phyloP scores from a whole-genome alignment of 2,329 filamentous ascomycete genomes.

The Plectosphaerella plurivora region DNA sequence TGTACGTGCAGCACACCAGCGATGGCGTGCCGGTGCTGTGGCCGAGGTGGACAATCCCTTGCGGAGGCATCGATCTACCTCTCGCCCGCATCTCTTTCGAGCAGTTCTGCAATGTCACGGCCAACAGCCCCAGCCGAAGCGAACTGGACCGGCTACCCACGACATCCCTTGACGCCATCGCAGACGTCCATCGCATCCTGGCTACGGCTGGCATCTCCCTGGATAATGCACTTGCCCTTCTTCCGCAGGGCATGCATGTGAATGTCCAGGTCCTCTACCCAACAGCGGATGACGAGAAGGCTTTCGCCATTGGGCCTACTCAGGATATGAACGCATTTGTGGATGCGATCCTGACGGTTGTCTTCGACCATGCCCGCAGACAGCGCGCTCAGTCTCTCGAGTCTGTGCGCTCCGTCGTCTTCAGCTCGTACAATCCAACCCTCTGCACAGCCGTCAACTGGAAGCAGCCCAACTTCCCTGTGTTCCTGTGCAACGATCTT shows the following conservation, averaged over 20 bases:
- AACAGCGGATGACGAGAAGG: slow-evolving; percentile 65
- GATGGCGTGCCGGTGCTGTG: slow-evolving; percentile 85
- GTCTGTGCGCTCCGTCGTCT: slow-evolving; percentile 80
- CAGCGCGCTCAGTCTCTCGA: slow-evolving; percentile 63
- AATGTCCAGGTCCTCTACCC: slow-evolving; percentile 93
- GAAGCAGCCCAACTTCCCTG: slow-evolving; percentile 98
- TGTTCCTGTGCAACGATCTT: slow-evolving; percentile 91
- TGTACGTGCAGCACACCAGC: slow-evolving; percentile 88
- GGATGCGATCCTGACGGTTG: slow-evolving; percentile 75
- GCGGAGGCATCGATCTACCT: slow-evolving; percentile 74
- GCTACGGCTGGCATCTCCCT: slow-evolving; percentile 76
- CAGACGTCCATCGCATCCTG: slow-evolving; percentile 67
- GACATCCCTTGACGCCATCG: slow-evolving; percentile 50
- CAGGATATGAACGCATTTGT: slow-evolving; percentile 83
- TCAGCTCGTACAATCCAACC: slow-evolving; percentile 86
- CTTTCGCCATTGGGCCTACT: slow-evolving; percentile 65
- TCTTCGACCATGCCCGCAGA: slow-evolving; percentile 84
- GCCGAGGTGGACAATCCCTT: slow-evolving; percentile 75
- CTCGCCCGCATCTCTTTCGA: slow-evolving; percentile 72
- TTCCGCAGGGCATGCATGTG: slow-evolving; percentile 78
- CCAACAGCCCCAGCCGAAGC: slow-evolving; percentile 32
- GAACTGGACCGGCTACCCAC: slow-evolving; percentile 37
- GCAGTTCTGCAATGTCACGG: slow-evolving; percentile 59
- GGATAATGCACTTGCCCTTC: slow-evolving; percentile 66
- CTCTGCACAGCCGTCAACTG: slow-evolving; percentile 95